phyloP scores from a whole-genome alignment of 768 basidiomycete species.

The Suillus hirtellus region DNA sequence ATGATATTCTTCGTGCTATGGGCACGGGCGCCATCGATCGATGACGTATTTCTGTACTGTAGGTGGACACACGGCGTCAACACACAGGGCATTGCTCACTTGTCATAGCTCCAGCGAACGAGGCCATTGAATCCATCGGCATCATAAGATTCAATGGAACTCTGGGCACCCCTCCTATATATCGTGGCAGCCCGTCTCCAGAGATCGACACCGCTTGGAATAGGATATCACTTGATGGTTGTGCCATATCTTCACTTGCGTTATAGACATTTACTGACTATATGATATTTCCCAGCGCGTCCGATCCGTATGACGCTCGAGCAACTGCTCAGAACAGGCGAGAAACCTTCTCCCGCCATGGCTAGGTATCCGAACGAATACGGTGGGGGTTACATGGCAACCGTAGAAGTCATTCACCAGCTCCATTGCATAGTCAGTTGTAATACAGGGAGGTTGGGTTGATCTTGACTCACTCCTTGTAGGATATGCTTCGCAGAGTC shows the following conservation, averaged over 20 bases:
- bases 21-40: too few relatives aligned
- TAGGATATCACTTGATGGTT: constrained; percentile 5
- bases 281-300: not conserved
- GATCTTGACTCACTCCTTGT: too few relatives aligned
- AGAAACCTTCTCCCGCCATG: too few relatives aligned
- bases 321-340: constrained; percentile 10
- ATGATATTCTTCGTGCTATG: too few relatives aligned
- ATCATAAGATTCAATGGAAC: constrained; percentile 12
- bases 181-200: constrained; percentile 11
- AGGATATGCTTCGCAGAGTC: too few relatives aligned
- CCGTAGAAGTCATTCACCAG: too few relatives aligned
- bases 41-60: too few relatives aligned
- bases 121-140: not conserved
- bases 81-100: not conserved
- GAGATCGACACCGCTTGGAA: constrained; percentile 14
- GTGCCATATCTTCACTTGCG: not conserved
- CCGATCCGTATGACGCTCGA: constrained; percentile 13
- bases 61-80: not conserved
- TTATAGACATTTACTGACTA: not conserved
- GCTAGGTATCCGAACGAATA: too few relatives aligned
- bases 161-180: not conserved
- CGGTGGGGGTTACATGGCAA: too few relatives aligned
- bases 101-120: constrained; percentile 9
- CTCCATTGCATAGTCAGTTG: too few relatives aligned
- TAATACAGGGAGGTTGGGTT: too few relatives aligned